These are phyloP conservation scores for Yamadazyma pseudoaaseri DNA, from an alignment of 1,139 yeast species.

Conservation along the genomic window DNA sequence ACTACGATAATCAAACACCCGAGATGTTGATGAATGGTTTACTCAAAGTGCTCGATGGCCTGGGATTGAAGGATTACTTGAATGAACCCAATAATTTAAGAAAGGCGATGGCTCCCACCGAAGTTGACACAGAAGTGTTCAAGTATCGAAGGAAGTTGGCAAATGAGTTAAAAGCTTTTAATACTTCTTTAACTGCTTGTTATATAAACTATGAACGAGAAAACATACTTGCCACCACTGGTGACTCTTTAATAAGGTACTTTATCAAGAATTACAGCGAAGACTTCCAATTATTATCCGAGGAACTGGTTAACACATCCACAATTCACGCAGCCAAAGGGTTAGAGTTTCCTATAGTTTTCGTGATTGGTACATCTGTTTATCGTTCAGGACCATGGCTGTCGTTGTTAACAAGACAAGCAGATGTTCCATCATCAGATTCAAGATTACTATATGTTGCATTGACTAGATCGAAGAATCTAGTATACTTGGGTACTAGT, in stretches of 20 bases:
- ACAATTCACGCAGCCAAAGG: slow-evolving; percentile 77
- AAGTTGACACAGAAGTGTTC: slow-evolving; percentile 5
- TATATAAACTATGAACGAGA: slow-evolving; percentile 17
- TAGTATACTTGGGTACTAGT: slow-evolving; percentile 39
- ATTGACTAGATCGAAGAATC: slow-evolving; percentile 57
- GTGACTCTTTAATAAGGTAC: slow-evolving; percentile 27
- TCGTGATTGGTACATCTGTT: slow-evolving; percentile 41
- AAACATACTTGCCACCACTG: slow-evolving; percentile 8
- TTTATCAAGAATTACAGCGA: slow-evolving; percentile 50
- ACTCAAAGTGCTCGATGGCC: slow-evolving; percentile 18
- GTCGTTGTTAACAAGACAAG: slow-evolving; percentile 9
- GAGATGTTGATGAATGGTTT: slow-evolving; percentile 19
- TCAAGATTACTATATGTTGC: slow-evolving; percentile 60
- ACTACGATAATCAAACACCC: slow-evolving; percentile 16
- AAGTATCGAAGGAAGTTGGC: slow-evolving; percentile 16
- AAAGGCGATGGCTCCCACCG: slow-evolving; percentile 1
- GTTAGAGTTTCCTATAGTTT: slow-evolving; percentile 67
- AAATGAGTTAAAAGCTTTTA: slow-evolving; percentile 24
- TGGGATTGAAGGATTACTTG: slow-evolving; percentile 23
- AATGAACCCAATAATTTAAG: slow-evolving; percentile 15
- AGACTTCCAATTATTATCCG: slow-evolving; percentile 29
- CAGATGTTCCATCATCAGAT: slow-evolving; percentile 9
- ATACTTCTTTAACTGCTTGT: slow-evolving; percentile 23
- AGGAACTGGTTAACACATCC: slow-evolving; percentile 45
- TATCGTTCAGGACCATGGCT: slow-evolving; percentile 18